These are phyloP conservation scores for Eimeria necatrix DNA, from an alignment of 169 alveolate genomes.

Conservation along the genomic window DNA sequence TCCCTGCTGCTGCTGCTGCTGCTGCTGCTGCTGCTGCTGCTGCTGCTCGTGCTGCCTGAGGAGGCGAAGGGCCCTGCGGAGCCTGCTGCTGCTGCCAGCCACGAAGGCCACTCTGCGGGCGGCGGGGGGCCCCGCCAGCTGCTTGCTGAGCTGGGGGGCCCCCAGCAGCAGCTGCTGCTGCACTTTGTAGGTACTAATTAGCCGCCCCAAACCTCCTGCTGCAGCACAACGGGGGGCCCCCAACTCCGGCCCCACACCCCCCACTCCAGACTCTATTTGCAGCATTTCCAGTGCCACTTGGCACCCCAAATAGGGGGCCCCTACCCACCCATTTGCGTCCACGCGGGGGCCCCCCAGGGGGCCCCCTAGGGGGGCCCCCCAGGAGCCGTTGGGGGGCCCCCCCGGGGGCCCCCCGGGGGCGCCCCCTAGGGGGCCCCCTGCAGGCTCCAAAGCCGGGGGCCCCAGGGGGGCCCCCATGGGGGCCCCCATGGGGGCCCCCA, in stretches of 20 bases:
- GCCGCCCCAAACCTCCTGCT: conserved; percentile 40
- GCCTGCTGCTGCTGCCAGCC: neutral
- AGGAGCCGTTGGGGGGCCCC: no score
- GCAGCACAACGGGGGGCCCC: conserved; percentile 24
- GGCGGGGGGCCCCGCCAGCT: neutral
- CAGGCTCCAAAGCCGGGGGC: no score
- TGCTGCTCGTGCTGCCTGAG: neutral
- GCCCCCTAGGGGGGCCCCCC: no score
- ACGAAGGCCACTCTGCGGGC: neutral
- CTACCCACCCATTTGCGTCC: conserved; percentile 2
- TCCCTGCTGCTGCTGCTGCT: conserved; percentile 7
- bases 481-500: no score
- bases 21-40: conserved; percentile 52
- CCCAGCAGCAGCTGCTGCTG: conserved; percentile 33
- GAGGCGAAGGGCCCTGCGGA: neutral
- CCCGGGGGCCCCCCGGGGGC: no score
- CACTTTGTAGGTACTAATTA: neutral
- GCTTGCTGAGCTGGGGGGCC: neutral
- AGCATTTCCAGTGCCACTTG: conserved; percentile 50
- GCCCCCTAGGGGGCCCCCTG: no score
- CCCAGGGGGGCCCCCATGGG: no score
- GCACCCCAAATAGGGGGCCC: neutral
- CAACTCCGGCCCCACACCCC: conserved; percentile 77
- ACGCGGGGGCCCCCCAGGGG: no score
- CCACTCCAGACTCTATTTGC: conserved; percentile 80